These are phyloP conservation scores for Nigrograna mackinnonii DNA, from an alignment of 2,329 filamentous ascomycete species.

Conservation along the genomic window DNA sequence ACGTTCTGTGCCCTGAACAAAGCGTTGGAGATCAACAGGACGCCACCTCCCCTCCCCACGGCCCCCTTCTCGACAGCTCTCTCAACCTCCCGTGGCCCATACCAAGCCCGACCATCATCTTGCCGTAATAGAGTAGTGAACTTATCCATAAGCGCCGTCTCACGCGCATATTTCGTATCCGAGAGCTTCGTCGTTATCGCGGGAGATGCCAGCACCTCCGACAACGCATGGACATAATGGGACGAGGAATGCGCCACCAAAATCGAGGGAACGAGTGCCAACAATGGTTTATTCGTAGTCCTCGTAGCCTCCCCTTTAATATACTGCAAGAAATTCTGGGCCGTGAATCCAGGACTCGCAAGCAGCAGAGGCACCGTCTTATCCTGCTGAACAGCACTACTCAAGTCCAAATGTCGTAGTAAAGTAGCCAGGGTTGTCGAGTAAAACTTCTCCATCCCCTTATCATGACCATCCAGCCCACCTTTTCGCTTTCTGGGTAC, in stretches of 20 bases:
- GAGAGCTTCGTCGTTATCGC: conserved; percentile 77
- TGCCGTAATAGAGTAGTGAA: conserved; percentile 77
- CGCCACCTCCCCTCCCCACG: conserved; percentile 82
- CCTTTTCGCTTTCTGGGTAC: conserved; percentile 71
- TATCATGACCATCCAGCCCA: conserved; percentile 64
- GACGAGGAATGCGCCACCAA: conserved; percentile 81
- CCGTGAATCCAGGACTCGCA: conserved; percentile 87
- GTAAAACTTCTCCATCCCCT: conserved; percentile 78
- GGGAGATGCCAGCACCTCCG: conserved; percentile 81
- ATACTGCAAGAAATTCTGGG: conserved; percentile 77
- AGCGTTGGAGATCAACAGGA: conserved; percentile 83
- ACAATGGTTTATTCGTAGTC: conserved; percentile 73
- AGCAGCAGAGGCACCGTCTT: conserved; percentile 69
- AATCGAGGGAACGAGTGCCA: conserved; percentile 64
- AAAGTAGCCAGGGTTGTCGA: conserved; percentile 76
- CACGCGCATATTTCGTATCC: conserved; percentile 85
- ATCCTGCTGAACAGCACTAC: conserved; percentile 45
- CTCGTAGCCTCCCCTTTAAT: conserved; percentile 64
- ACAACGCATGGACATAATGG: conserved; percentile 83
- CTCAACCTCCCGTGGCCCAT: conserved; percentile 81
- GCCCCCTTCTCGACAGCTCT: conserved; percentile 84
- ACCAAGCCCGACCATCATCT: conserved; percentile 89
- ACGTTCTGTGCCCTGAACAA: conserved; percentile 86
- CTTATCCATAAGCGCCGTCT: conserved; percentile 82
- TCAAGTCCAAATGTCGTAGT: conserved; percentile 76